Evolutionary conservation across 2,329 filamentous ascomycete genomes (phyloP).

Genomic region (Rhynchosporium secalis): DNA sequence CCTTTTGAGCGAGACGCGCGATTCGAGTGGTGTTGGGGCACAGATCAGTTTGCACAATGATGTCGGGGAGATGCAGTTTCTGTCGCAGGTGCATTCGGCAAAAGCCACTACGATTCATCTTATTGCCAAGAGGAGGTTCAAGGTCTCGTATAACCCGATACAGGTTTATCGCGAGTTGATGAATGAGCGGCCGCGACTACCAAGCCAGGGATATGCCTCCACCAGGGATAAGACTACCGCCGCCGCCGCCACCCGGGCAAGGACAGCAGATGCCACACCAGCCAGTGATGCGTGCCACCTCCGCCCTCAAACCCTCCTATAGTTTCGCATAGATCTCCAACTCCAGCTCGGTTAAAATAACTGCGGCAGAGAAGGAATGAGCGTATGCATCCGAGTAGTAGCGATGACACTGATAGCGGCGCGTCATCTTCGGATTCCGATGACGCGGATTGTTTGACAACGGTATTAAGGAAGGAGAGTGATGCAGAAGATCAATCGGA

Average conservation of each 20-base stretch:
- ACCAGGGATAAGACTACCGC: too few species aligned
- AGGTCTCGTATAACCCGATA: conserved; percentile 17
- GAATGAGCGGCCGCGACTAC: conserved; percentile 5
- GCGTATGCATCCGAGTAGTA: conserved; percentile 8
- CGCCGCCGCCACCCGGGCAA: too few species aligned
- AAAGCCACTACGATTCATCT: conserved; percentile 27
- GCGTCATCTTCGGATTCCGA: background rate
- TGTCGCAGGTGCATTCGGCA: background rate
- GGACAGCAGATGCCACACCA: too few species aligned
- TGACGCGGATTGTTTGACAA: conserved; percentile 20
- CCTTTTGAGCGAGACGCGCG: conserved; percentile 24
- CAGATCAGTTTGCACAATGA: conserved; percentile 28
- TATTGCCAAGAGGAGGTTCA: conserved; percentile 26
- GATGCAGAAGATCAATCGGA: background rate
- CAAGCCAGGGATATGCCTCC: background rate
- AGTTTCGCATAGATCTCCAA: background rate
- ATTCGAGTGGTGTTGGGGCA: conserved; percentile 33
- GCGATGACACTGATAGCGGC: conserved; percentile 17
- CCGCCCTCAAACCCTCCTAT: background rate
- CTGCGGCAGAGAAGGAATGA: background rate
- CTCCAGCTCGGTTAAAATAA: background rate
- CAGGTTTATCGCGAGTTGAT: conserved; percentile 24
- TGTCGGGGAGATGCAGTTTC: conserved; percentile 13
- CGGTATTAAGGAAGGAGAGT: conserved; percentile 15
- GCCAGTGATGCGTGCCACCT: too few species aligned